A percentile compares a stretch with the other conserved stretches of the same genome.
Conservation (phyloP, 257 asterid genomes). For the Parsonsia alboflavescens region DNA sequence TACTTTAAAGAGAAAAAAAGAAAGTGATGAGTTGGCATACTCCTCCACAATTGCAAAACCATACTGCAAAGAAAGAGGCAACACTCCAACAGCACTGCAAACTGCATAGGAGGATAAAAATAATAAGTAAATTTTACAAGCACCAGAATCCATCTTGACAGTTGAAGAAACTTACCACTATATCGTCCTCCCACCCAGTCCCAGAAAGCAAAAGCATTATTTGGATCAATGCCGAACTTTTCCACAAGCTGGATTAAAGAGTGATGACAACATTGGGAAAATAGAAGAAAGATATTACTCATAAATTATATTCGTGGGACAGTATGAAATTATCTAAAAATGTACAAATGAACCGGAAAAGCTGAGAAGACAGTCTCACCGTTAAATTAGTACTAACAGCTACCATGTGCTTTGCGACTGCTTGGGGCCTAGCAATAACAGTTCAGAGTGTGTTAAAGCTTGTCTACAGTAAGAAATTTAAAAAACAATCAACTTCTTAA, state of each 20-base stretch:
- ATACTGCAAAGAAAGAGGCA: conserved; percentile 97
- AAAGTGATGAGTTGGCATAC: conserved; percentile 43
- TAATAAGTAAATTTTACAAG: conserved; percentile 11
- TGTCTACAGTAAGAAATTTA: not conserved
- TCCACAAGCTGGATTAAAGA: conserved; percentile 72
- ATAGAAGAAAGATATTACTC: not conserved
- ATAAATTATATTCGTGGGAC: not conserved
- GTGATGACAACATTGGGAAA: conserved; percentile 11
- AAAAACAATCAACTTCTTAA: not conserved
- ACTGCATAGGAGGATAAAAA: conserved; percentile 54
- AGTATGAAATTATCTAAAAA: conserved; percentile 1
- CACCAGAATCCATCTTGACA: conserved; percentile 17
- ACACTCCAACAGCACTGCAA: conserved; percentile 98
- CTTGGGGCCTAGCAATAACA: conserved; percentile 54
- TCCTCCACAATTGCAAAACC: conserved; percentile 82
- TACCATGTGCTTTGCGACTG: conserved; percentile 99
- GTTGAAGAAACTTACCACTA: conserved; percentile 57
- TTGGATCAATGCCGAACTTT: conserved; percentile 97
- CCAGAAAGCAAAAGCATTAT: conserved; percentile 99
- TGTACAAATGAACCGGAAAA: conserved; percentile 6
- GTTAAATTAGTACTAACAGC: conserved; percentile 97
- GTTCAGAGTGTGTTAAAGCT: not conserved
- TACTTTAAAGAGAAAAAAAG: not conserved
- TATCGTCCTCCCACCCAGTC: conserved; percentile 99
- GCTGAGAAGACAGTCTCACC: conserved; percentile 34